A percentile compares a stretch with the other conserved stretches of the same genome.
Conservation (phyloP, 805 yeast genomes). For the Teunomyces funiuensis region DNA sequence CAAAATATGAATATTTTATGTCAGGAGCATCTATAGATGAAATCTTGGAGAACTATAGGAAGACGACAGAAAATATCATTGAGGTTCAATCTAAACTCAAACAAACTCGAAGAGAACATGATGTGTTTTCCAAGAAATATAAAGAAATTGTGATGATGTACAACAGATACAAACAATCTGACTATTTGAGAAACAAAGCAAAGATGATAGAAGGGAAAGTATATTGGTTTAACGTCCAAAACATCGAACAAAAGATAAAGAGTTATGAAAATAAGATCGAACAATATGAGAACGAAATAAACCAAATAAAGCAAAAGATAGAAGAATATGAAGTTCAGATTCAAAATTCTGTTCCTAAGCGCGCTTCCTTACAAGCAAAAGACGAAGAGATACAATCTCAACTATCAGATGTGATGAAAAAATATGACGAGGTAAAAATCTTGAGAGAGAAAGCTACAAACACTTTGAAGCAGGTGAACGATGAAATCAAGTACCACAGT, state of each 20-base stretch:
- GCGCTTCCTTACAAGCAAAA: slow-evolving; percentile 1
- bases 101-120: slow-evolving; percentile 24
- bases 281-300: slow-evolving; percentile 8
- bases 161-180: slow-evolving; percentile 35
- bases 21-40: slow-evolving; percentile 74
- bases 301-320: slow-evolving; percentile 19
- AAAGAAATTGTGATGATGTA: slow-evolving; percentile 29
- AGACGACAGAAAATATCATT: slow-evolving; percentile 27
- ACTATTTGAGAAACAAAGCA: slow-evolving; percentile 31
- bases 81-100: slow-evolving; percentile 27
- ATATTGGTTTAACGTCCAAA: slow-evolving; percentile 41
- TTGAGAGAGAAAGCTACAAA: slow-evolving; percentile 35
- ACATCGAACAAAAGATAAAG: slow-evolving; percentile 25
- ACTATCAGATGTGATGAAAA: slow-evolving; percentile 1
- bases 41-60: slow-evolving; percentile 52
- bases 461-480: slow-evolving; percentile 9
- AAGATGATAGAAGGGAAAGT: slow-evolving; percentile 40
- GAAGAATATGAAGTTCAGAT: neutral
- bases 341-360: neutral
- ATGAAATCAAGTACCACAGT: slow-evolving; percentile 16
- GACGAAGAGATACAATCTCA: slow-evolving; percentile 2
- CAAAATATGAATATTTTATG: slow-evolving; percentile 76
- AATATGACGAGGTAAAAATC: slow-evolving; percentile 34
- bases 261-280: slow-evolving; percentile 11
- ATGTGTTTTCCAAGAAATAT: slow-evolving; percentile 26